phyloP scores from a whole-genome alignment of 2,329 filamentous ascomycete species.

The Stagonosporopsis vannaccii region DNA sequence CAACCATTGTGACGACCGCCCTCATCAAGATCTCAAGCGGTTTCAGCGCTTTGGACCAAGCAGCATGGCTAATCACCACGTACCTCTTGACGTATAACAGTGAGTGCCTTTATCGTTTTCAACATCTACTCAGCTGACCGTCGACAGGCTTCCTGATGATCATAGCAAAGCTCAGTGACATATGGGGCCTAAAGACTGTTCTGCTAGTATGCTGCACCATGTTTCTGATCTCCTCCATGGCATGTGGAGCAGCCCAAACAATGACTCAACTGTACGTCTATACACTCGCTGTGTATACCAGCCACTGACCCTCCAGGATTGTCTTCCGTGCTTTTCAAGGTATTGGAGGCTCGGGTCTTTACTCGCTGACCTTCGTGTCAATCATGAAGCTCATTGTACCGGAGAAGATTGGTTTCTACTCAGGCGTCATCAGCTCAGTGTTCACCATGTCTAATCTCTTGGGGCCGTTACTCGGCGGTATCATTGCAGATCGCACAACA shows the following conservation, averaged over 20 bases:
- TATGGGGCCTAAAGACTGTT: slow-evolving; percentile 37
- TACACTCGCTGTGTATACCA: background rate
- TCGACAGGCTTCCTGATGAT: slow-evolving; percentile 43
- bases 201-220: slow-evolving; percentile 32
- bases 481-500: slow-evolving; percentile 49
- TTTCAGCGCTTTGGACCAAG: slow-evolving; percentile 37
- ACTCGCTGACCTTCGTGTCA: slow-evolving; percentile 51
- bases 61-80: slow-evolving; percentile 43
- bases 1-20: slow-evolving; percentile 43
- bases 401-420: slow-evolving; percentile 46
- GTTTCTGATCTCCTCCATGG: slow-evolving; percentile 44
- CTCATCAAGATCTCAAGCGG: slow-evolving; percentile 41
- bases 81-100: slow-evolving; percentile 45
- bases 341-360: slow-evolving; percentile 58
- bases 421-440: slow-evolving; percentile 45
- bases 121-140: background rate
- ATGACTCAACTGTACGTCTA: slow-evolving; percentile 40
- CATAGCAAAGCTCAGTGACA: slow-evolving; percentile 43
- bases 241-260: slow-evolving; percentile 38
- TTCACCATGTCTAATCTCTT: slow-evolving; percentile 53
- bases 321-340: slow-evolving; percentile 53
- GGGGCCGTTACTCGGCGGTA: slow-evolving; percentile 56
- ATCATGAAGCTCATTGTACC: slow-evolving; percentile 40
- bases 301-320: slow-evolving; percentile 38
- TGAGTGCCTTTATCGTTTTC: background rate